These are phyloP conservation scores for Starmerella tilneyi DNA, from an alignment of 805 yeast genomes.

Conservation along the genomic window DNA sequence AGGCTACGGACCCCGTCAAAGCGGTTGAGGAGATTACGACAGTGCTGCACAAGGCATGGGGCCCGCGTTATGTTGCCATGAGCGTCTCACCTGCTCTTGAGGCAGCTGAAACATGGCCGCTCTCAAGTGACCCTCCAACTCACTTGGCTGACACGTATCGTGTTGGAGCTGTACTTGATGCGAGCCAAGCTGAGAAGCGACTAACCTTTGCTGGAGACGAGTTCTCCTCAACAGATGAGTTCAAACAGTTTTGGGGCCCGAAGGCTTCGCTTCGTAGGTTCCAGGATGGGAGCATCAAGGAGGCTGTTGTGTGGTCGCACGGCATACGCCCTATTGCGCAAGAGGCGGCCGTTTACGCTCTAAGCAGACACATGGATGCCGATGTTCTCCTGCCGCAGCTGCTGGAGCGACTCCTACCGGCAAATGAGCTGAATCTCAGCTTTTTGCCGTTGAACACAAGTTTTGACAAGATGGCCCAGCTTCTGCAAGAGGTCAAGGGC, in stretches of 20 bases:
- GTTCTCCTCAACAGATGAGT: constrained; percentile 41
- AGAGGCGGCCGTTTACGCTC: constrained; percentile 52
- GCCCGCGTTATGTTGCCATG: constrained; percentile 15
- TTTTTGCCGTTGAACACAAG: constrained; percentile 32
- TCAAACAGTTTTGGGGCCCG: constrained; percentile 82
- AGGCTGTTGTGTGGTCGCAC: constrained; percentile 73
- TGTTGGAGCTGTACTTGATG: constrained; percentile 59
- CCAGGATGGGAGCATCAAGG: constrained; percentile 82
- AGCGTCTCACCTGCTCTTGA: constrained; percentile 2
- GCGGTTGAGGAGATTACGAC: constrained; percentile 3
- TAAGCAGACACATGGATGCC: constrained; percentile 49
- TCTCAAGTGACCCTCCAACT: constrained; percentile 20
- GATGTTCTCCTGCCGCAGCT: constrained; percentile 11
- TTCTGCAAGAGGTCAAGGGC: constrained; percentile 36
- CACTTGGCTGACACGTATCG: constrained; percentile 7
- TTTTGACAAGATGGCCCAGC: constrained; percentile 43
- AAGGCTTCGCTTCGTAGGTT: constrained; percentile 80
- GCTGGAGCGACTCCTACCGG: constrained; percentile 38
- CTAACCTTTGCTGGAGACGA: constrained; percentile 73
- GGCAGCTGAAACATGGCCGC: constrained; percentile 20
- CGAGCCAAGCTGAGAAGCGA: constrained; percentile 64
- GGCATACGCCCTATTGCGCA: constrained; percentile 52
- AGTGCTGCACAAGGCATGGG: constrained; percentile 21
- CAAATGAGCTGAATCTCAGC: constrained; percentile 32
- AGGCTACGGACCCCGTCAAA: neutral